Base-by-base conservation (phyloP, 306 rosid genomes). In the Cucumis hystrix region DNA sequence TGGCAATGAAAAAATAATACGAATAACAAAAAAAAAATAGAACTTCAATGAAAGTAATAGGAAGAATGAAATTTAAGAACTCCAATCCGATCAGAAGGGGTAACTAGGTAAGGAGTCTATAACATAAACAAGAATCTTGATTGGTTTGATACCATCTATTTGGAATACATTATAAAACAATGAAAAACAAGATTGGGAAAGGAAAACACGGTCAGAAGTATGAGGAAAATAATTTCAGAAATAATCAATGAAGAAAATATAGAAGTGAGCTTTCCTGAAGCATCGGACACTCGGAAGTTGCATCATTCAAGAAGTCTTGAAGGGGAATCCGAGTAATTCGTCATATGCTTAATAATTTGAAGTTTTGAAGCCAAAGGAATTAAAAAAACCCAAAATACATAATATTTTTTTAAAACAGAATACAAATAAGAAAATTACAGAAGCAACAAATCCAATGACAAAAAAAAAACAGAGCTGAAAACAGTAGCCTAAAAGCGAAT, bases 271-370 rank as follows among this genome's bases (percentile, higher is more conserved):
- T 39, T 20, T 56, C 3, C 23, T 41, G 72, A 18, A 58, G 12
- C 66, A 39, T 28, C 25, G 40, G 79, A 39, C 47, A 75, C 77
- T 20, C 76, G 13, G 54, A 39, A 17, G 21, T 78, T 81, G 79
- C 98, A 89, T 82, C 87, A 69, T 82, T n/a, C 81, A 79, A 58
- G 60, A 79, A 37, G 74, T 79, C 77, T 33, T 81, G 87, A 79
- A 81, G 85, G 84, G 88, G 85, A 85, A 82, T 85, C 88, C 84
- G 82, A 85, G 52, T 10, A 71, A 47, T 49, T 71, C 43, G 37
- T 14, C 37, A 43, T 35, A 51, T 6, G 17, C 28, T 33, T 6
- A 67, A 17, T 18, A 55, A 25, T 37, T 65, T 18, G 30, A 21
- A 7, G 4, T 4, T 37, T 65, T 18, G 30, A 21, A 7, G 5